Conservation (phyloP, 345 rosid genomes). For the Brassica cretica region DNA sequence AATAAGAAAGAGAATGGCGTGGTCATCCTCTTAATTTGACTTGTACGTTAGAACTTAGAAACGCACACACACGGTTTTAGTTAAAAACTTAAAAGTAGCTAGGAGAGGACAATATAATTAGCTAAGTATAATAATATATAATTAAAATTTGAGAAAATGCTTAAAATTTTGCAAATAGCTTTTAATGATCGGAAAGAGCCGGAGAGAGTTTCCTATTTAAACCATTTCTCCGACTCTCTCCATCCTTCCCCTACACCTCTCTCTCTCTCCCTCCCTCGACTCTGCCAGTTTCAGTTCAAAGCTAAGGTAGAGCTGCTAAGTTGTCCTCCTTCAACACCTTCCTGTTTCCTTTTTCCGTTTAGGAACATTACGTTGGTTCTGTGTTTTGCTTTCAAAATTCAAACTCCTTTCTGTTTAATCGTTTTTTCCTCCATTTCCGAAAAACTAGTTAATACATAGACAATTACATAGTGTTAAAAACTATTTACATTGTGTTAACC, state of each 20-base stretch:
- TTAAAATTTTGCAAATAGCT: constrained; percentile 22
- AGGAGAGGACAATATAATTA: neutral
- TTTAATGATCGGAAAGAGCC: constrained; percentile 40
- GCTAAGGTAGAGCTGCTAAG: constrained; percentile 16
- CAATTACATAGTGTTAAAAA: neutral
- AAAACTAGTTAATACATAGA: neutral
- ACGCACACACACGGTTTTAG: constrained; percentile 13
- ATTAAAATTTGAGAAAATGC: neutral
- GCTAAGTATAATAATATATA: neutral
- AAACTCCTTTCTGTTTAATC: constrained; percentile 9
- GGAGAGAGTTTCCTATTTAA: constrained; percentile 32
- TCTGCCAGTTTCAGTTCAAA: constrained; percentile 2
- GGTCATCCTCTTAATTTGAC: constrained; percentile 35
- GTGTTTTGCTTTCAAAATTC: neutral
- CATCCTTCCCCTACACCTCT: constrained; percentile 37
- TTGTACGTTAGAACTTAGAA: constrained; percentile 39
- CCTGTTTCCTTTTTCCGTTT: neutral
- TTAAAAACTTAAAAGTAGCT: constrained; percentile 22
- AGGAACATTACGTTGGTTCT: constrained; percentile 23
- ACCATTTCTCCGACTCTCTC: constrained; percentile 21
- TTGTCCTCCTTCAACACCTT: constrained; percentile 1
- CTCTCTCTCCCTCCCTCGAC: constrained; percentile 27
- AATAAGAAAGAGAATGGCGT: constrained; percentile 22
- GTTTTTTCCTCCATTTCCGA: neutral
- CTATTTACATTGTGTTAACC: neutral